Percentiles rank a stretch among this genome's conserved stretches.
Evolutionary conservation across 257 asterid species (phyloP).

Genomic region (Coffea eugenioides): DNA sequence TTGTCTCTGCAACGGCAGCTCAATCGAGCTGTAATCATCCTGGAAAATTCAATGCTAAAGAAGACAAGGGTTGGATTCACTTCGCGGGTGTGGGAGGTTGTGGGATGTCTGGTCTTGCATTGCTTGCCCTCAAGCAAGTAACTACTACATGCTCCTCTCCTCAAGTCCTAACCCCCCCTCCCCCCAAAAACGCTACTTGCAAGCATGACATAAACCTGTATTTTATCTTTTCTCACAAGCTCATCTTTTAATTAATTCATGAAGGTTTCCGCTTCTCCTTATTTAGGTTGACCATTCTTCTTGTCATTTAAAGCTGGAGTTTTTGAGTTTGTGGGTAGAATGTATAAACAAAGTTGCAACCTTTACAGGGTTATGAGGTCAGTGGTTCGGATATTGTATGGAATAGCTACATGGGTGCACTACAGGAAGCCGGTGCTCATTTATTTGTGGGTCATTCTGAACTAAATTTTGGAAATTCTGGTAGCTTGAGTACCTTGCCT

Average conservation of each 20-base stretch:
- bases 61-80: constrained; percentile 31
- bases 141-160: no score
- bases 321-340: neutral
- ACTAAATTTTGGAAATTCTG: constrained; percentile 23
- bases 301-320: neutral
- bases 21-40: neutral
- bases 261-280: neutral
- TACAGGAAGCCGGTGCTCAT: constrained; percentile 31
- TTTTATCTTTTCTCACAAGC: neutral
- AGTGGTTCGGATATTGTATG: constrained; percentile 43
- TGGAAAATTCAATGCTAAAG: neutral
- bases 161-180: neutral
- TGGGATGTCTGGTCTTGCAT: constrained; percentile 43
- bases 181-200: neutral
- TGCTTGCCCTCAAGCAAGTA: constrained; percentile 39
- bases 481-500: constrained; percentile 16
- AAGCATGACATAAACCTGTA: neutral
- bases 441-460: constrained; percentile 36
- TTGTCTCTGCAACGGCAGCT: neutral
- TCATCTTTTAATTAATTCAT: no score
- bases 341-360: neutral
- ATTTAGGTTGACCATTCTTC: neutral
- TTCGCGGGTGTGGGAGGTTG: constrained; percentile 44
- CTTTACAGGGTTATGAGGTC: constrained; percentile 30
- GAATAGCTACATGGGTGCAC: constrained; percentile 34